Base-by-base conservation (phyloP, 2,329 filamentous ascomycete genomes). In the Penicillium crustosum region DNA sequence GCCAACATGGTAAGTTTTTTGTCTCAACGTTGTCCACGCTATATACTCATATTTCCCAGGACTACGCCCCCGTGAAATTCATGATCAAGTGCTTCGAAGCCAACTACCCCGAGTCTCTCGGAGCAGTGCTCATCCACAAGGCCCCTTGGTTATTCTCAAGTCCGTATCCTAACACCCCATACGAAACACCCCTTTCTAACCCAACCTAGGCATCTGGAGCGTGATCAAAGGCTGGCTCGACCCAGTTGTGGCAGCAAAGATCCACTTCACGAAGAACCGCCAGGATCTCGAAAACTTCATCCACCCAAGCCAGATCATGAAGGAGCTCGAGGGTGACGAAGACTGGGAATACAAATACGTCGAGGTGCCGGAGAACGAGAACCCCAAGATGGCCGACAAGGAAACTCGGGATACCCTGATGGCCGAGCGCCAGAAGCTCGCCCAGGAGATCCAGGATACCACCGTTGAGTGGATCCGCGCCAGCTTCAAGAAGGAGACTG, bases 41-140 rank as follows among this genome's bases (percentile, higher is more conserved):
- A 21, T 31, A 38, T 61, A 55, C 60, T 59, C n/a, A 62, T 5
- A 51, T 44, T 21, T 23, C 13, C 13, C 56, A 89, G 86, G 94
- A 99, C 75, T 97, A 97, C 74, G 86, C 90, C 0, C 93, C 94
- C 1, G 91, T 99, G 57, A 99, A 96, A 71, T 99, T 97, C 78
- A 97, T 99, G 89, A 97, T 99, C 76, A 96, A 96, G 76, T 96
- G 93, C 75, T 99, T 99, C 71, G 94, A 99, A 78, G 94, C 94
- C 59, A 97, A 99, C 74, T 99, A 97, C 68, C 94, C 94, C 0
- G 94, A 99, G 75, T 93, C 87, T 48, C 82, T 99, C 1, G 94
- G 93, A 29, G 84, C 89, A 2, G 91, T 97, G 3, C 83, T 97
- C 45, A 91, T 99, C 38, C 94, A 99, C 81, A 96, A 96, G 75